Evolutionary conservation across 192 early-diverging fungal genomes (phyloP), one percentile per base, ranked within the genome.

Genomic region (Coemansia sp.): DNA sequence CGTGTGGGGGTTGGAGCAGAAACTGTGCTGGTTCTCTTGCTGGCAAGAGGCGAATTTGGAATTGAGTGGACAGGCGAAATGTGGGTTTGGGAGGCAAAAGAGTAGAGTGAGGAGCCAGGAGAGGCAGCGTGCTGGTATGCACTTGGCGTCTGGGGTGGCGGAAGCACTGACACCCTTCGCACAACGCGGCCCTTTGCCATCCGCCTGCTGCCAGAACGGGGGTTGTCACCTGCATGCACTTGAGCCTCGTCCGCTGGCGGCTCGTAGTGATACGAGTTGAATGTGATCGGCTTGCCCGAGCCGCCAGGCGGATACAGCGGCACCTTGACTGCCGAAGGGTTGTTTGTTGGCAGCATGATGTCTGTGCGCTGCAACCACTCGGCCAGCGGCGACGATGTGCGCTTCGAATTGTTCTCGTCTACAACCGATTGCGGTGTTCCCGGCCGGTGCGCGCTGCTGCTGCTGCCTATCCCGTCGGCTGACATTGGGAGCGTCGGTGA

Each of bases 351-450:
- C 67, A 67, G 65, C 56, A 71, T 61, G 51, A 73, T 64, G 54
- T 77, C 74, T 7, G 80, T 73, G n/a, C 74, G 74, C 43, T 73
- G 65, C 55, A 82, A 70, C 80, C 80, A 82, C 41, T 72, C 74
- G n/a, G 65, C 65, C 63, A 82, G 57, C 73, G 47, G 21, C 42
- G 22, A 36, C 52, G 47, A 15, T 37, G 60, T 40, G 57, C 15
- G 59, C 13, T 37, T n/a, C 45, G 11, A n/a, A 57, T 11, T 41
- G 11, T 39, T 16, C 37, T 59, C 57, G 54, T 32, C 48, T 22
- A 8, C 46, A 15, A 32, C 32, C 45, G 60, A 66, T 54, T 56
- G 71, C 18, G 51, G 59, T 13, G 71, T 67, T 60, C 59, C 46
- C 32, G 64, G 66, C 16, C 66, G 66, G 43, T 47, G 56, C 12